phyloP scores from a whole-genome alignment of 345 rosid genomes.

The Atalantia buxifolia region DNA sequence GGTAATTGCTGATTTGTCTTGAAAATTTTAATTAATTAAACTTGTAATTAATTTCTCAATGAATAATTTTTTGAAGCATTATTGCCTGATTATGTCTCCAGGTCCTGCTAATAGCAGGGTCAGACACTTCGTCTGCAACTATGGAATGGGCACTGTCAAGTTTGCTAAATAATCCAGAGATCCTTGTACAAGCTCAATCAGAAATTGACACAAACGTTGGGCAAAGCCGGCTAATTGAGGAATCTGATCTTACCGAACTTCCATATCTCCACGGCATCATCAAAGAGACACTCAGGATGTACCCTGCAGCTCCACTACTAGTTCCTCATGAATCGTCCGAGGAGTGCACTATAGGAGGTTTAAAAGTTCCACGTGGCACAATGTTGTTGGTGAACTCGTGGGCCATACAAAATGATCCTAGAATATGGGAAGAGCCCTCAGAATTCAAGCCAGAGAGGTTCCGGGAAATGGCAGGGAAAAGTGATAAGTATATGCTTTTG shows the following conservation, averaged over 20 bases:
- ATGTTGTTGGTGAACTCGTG: conserved; percentile 18
- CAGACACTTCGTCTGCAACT: conserved; percentile 23
- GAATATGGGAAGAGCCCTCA: conserved; percentile 23
- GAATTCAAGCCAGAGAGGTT: conserved; percentile 33
- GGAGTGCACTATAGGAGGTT: conserved; percentile 26
- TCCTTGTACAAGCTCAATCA: conserved; percentile 4
- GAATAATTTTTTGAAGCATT: background rate
- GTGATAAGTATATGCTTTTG: conserved; percentile 7
- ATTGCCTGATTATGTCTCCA: background rate
- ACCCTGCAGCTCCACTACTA: conserved; percentile 16
- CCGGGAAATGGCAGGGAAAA: background rate
- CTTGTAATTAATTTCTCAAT: background rate
- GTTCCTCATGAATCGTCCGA: conserved; percentile 29
- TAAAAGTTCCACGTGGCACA: conserved; percentile 19
- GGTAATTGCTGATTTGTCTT: conserved; percentile 4
- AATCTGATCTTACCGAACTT: conserved; percentile 21
- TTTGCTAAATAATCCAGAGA: conserved; percentile 21
- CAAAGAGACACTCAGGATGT: conserved; percentile 21
- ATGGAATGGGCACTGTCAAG: conserved; percentile 31
- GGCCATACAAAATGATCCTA: conserved; percentile 25
- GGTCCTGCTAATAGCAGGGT: conserved; percentile 23
- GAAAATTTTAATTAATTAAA: background rate
- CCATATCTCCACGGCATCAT: conserved; percentile 23
- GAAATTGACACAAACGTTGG: conserved; percentile 25
- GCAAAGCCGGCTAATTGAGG: conserved; percentile 13